These are phyloP conservation scores for Pseudogymnoascus verrucosus DNA, from an alignment of 2,329 filamentous ascomycete genomes.

Conservation along the genomic window DNA sequence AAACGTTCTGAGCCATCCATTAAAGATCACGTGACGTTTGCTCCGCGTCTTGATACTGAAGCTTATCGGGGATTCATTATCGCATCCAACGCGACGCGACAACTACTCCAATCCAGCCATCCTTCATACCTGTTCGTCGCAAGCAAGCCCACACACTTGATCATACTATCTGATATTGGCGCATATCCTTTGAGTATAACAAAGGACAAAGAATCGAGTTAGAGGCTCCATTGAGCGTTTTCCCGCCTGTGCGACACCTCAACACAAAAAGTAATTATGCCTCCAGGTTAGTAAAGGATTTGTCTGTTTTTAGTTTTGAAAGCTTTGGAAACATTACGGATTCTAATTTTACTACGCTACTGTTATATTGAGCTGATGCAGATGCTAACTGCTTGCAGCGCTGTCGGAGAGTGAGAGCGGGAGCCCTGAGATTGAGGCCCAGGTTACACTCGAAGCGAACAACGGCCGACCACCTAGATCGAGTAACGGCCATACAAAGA, in stretches of 20 bases:
- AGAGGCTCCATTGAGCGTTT: not conserved
- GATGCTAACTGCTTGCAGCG: not conserved
- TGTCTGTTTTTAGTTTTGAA: not conserved
- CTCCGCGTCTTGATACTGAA: not conserved
- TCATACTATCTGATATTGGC: not conserved
- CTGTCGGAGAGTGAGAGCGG: not conserved
- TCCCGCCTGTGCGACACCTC: not conserved
- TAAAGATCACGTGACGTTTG: not conserved
- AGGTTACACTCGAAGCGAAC: not conserved
- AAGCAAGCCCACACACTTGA: not conserved
- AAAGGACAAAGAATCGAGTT: not conserved
- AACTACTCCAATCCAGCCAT: not conserved
- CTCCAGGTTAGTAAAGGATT: not conserved
- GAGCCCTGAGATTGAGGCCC: not conserved
- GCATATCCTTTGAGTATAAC: not conserved
- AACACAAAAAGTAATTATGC: not conserved
- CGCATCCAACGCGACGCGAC: slow-evolving; percentile 3
- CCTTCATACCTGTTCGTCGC: not conserved
- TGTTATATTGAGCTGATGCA: not conserved
- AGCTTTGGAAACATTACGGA: not conserved
- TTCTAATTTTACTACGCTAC: not conserved
- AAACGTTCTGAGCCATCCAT: not conserved
- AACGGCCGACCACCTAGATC: not conserved
- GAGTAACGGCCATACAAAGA: not conserved
- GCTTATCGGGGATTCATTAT: not conserved